Conservation (phyloP, 371 early-diverging fungal genomes). For the Saksenaea oblongispora region DNA sequence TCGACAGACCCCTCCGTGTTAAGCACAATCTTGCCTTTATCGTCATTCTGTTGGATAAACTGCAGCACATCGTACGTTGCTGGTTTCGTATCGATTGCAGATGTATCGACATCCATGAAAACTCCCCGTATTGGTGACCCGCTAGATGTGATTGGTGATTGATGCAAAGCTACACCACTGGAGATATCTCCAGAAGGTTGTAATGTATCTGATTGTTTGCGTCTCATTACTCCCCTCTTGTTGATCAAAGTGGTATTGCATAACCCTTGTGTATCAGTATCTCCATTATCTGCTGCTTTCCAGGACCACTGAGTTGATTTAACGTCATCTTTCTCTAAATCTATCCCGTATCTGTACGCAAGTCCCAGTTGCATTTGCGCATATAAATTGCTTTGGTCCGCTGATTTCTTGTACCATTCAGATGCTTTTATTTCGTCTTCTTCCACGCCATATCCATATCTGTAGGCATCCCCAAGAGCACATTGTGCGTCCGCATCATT, state of each 20-base stretch:
- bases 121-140: conserved; percentile 27
- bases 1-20: conserved; percentile 84
- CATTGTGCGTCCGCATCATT: too few relatives aligned
- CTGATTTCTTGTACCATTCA: too few relatives aligned
- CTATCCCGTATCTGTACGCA: too few relatives aligned
- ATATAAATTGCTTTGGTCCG: too few relatives aligned
- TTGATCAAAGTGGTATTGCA: conserved; percentile 3
- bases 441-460: too few relatives aligned
- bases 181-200: neutral
- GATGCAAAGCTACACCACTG: neutral
- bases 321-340: too few relatives aligned
- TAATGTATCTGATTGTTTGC: conserved; percentile 5
- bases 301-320: too few relatives aligned
- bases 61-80: conserved; percentile 21
- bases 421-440: too few relatives aligned
- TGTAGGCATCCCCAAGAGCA: too few relatives aligned
- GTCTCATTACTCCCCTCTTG: neutral
- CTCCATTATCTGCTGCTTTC: too few relatives aligned
- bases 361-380: too few relatives aligned
- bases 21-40: conserved; percentile 70
- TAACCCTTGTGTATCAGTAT: too few relatives aligned
- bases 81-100: conserved; percentile 23
- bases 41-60: conserved; percentile 40
- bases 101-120: conserved; percentile 66
- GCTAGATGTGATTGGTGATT: conserved; percentile 1